These are phyloP conservation scores for Aaosphaeria arxii DNA, from an alignment of 2,329 filamentous ascomycete genomes.

Conservation along the genomic window DNA sequence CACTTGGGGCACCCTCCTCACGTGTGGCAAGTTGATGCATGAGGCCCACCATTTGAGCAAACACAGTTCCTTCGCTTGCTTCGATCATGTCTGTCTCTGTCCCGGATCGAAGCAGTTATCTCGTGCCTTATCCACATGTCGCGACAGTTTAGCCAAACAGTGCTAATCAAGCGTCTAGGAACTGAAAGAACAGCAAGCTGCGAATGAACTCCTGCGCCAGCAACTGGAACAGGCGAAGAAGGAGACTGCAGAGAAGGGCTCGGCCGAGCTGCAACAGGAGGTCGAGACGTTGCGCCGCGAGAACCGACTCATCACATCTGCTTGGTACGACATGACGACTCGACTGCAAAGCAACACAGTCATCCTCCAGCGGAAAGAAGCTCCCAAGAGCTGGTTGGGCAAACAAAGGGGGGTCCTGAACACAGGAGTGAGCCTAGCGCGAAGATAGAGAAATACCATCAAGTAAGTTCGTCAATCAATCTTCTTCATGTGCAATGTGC, in stretches of 20 bases:
- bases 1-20: neutral
- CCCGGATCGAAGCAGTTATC: too few species aligned
- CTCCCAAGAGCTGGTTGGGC: constrained; percentile 78
- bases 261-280: constrained; percentile 38
- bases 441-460: neutral
- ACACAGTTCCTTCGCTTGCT: neutral
- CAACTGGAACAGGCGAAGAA: constrained; percentile 33
- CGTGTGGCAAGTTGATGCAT: neutral
- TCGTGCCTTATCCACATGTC: neutral
- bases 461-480: too few species aligned
- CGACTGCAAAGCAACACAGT: constrained; percentile 81
- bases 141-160: neutral
- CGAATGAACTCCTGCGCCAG: constrained; percentile 20
- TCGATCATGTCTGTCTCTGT: neutral
- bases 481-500: too few species aligned
- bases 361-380: constrained; percentile 71
- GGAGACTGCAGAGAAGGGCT: constrained; percentile 34
- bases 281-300: constrained; percentile 73
- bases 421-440: constrained; percentile 6
- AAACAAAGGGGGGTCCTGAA: constrained; percentile 65
- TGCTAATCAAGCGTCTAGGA: constrained; percentile 13
- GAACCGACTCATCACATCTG: constrained; percentile 74
- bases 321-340: constrained; percentile 80
- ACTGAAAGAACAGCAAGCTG: constrained; percentile 24
- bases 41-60: neutral